Evolutionary conservation across 352 stramenopile genomes (phyloP).

Genomic region (Phytophthora rubi): DNA sequence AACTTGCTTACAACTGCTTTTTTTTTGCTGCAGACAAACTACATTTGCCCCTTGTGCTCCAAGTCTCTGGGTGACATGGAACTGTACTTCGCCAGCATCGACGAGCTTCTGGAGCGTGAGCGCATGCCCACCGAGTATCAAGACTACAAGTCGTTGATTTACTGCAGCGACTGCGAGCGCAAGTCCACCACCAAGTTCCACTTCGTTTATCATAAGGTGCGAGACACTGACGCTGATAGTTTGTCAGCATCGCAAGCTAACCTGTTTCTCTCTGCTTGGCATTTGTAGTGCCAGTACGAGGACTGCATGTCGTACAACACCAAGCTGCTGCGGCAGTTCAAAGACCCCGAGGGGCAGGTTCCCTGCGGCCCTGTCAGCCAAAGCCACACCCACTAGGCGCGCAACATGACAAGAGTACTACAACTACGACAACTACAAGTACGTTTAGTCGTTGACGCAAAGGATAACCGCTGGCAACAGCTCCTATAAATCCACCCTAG

Average conservation of each 20-base stretch:
- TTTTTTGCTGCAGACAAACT: slow-evolving; percentile 72
- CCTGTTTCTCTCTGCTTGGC: slow-evolving; percentile 8
- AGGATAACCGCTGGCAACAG: not conserved
- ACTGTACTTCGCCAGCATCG: slow-evolving; percentile 87
- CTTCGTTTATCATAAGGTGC: slow-evolving; percentile 90
- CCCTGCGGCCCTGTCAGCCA: slow-evolving; percentile 24
- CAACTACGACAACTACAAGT: not conserved
- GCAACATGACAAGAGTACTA: not conserved
- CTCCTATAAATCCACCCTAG: slow-evolving; percentile 7
- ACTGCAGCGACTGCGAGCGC: slow-evolving; percentile 88
- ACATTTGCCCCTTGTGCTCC: slow-evolving; percentile 95
- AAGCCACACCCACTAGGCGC: slow-evolving; percentile 8
- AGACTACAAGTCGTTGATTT: slow-evolving; percentile 77
- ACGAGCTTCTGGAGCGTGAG: slow-evolving; percentile 81
- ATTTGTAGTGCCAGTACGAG: slow-evolving; percentile 66
- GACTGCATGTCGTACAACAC: slow-evolving; percentile 88
- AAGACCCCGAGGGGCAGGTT: slow-evolving; percentile 47
- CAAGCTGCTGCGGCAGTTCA: slow-evolving; percentile 82
- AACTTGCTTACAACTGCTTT: slow-evolving; percentile 8
- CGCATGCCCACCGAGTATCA: slow-evolving; percentile 83
- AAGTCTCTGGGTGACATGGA: slow-evolving; percentile 96
- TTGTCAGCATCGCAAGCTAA: not conserved
- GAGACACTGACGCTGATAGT: not conserved
- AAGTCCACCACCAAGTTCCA: slow-evolving; percentile 87
- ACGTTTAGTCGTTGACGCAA: not conserved